Conservation (phyloP, 1,284 basidiomycete genomes). For the Xerocomus cyaneibrunnescens region DNA sequence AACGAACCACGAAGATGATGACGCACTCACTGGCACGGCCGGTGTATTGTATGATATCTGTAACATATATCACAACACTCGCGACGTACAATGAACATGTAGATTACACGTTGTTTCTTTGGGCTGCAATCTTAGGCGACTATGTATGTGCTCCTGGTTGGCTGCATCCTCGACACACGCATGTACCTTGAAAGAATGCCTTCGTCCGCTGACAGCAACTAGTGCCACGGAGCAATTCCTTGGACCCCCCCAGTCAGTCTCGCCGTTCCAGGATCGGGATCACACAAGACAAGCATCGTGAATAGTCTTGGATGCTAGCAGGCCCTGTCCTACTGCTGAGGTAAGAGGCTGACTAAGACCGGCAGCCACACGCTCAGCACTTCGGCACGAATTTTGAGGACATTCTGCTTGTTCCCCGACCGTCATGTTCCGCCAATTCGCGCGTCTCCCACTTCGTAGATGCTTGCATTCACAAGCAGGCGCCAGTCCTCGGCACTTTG, state of each 20-base stretch:
- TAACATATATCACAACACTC: constrained; percentile 6
- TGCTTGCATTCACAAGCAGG: constrained; percentile 29
- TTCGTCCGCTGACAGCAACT: too few relatives aligned
- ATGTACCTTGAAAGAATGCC: too few relatives aligned
- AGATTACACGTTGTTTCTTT: constrained; percentile 4
- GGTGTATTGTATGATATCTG: constrained; percentile 23
- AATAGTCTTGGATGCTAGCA: too few relatives aligned
- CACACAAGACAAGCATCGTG: too few relatives aligned
- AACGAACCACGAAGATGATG: constrained; percentile 1
- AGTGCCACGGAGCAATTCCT: too few relatives aligned
- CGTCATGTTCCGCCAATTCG: constrained; percentile 40
- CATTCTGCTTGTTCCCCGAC: constrained; percentile 4
- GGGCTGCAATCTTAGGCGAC: not conserved
- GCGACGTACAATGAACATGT: constrained; percentile 9
- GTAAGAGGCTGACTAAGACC: constrained; percentile 25
- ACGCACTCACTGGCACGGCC: constrained; percentile 9
- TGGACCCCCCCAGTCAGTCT: too few relatives aligned
- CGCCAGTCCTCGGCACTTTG: constrained; percentile 9
- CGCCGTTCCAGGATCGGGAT: too few relatives aligned
- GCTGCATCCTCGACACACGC: too few relatives aligned
- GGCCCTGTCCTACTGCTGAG: too few relatives aligned
- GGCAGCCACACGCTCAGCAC: not conserved
- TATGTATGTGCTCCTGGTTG: too few relatives aligned
- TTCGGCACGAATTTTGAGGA: constrained; percentile 25
- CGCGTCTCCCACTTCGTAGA: constrained; percentile 34